These are phyloP conservation scores for Stereum hirsutum DNA, from an alignment of 1,284 basidiomycete species.

Conservation along the genomic window DNA sequence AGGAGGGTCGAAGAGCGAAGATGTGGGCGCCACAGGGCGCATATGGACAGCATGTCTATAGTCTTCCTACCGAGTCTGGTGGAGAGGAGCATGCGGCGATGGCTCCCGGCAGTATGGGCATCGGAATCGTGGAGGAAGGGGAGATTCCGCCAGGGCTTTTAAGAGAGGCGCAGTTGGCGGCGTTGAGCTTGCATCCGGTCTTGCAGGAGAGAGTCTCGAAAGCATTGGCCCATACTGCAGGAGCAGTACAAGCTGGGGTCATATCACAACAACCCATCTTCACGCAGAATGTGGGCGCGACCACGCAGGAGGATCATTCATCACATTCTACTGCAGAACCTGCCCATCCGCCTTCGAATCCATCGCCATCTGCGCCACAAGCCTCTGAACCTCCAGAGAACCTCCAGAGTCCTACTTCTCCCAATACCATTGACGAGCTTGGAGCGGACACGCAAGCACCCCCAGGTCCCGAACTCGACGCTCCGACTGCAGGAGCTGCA, in stretches of 20 bases:
- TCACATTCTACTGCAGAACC: no score
- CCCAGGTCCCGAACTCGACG: conserved; percentile 10
- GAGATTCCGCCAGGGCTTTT: conserved; percentile 46
- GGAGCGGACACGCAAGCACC: background rate
- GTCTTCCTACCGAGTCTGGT: no score
- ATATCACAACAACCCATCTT: conserved; percentile 21
- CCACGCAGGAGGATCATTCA: no score
- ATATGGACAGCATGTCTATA: no score
- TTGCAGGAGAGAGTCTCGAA: conserved; percentile 50
- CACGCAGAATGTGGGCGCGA: conserved; percentile 16
- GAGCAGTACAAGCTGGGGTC: conserved; percentile 28
- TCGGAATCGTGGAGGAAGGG: conserved; percentile 47
- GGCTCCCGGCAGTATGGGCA: conserved; percentile 14
- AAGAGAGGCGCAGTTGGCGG: conserved; percentile 38
- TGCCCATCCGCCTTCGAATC: no score
- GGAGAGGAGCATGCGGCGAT: conserved; percentile 11
- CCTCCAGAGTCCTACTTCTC: no score
- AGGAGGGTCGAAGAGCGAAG: conserved; percentile 31
- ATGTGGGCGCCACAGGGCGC: no score
- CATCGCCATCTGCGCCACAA: no score
- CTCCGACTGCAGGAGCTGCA: conserved; percentile 5
- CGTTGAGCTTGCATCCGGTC: conserved; percentile 46
- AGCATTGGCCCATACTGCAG: no score
- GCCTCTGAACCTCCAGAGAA: no score
- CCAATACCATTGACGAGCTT: no score